Evolutionary conservation across 179 eudicot species (phyloP), one percentile per base, ranked within the genome.

Genomic region (Corrigiola litoralis): DNA sequence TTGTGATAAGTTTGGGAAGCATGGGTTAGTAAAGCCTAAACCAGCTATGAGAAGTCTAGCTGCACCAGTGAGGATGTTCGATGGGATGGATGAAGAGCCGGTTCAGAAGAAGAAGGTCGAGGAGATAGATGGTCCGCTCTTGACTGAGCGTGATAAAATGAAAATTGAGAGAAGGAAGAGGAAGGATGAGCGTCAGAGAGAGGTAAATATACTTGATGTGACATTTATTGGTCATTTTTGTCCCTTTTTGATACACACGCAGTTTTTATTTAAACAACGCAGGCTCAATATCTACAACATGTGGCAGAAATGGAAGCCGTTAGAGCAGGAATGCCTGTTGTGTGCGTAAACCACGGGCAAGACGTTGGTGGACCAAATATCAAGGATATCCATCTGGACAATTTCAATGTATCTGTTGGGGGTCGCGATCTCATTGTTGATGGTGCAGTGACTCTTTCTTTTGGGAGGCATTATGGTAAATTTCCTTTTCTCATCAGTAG

Each of bases 131-230:
- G 99, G 99, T 63, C 96, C 96, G 14, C 58, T 94, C 36, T 72
- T 90, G 67, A 84, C 99, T 34, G 97, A 90, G 70, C 99, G 99
- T 32, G 99, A 94, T 76, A 86, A 85, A 77, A 52, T 94, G 65
- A 94, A 88, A 71, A 77, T 90, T 76, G 97, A 94, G 71, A 88
- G 97, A 62, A 88, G 81, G 49, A 90, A 90, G 76, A 85, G 99
- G 61, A 90, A 94, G 79, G 99, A 94, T 0, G 99, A 94, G 29
- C 96, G 99, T 10, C 97, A 88, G 74, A 79, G 99, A 76, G 99
- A 94, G 97, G 98, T 92, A n/a, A n/a, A n/a, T n/a, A n/a, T n/a
- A n/a, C 29, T 24, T 48, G 25, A 10, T 18, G 9, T 53, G 58
- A 13, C 53, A 20, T 20, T 21, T 21, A 7, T 29, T 40, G 38